phyloP scores from a whole-genome alignment of 768 basidiomycete species.

The Pisolithus albus region DNA sequence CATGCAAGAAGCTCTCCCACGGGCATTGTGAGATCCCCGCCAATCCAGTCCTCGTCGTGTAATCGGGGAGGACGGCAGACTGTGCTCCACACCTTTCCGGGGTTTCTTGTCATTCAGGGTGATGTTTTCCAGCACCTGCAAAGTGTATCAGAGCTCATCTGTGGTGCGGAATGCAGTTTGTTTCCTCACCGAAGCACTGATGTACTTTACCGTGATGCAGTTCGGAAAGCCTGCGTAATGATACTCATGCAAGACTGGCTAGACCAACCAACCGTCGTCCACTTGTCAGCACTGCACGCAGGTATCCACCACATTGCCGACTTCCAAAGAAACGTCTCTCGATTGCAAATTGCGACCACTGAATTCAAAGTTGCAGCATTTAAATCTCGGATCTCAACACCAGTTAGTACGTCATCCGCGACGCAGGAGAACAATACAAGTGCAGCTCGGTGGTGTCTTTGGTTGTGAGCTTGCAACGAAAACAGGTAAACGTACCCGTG shows the following conservation, averaged over 20 bases:
- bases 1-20: conserved; percentile 49
- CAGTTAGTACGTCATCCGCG: too few species aligned
- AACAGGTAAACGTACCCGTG: too few species aligned
- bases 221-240: background rate
- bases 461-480: too few species aligned
- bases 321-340: too few species aligned
- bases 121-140: conserved; percentile 60
- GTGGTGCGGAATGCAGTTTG: background rate
- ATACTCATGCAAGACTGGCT: background rate
- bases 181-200: conserved; percentile 33
- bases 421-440: too few species aligned
- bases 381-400: too few species aligned
- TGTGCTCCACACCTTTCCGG: conserved; percentile 31
- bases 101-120: conserved; percentile 60
- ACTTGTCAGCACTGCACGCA: too few species aligned
- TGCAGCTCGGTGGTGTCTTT: too few species aligned
- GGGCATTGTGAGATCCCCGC: conserved; percentile 60
- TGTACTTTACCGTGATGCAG: conserved; percentile 31
- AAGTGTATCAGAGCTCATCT: conserved; percentile 5
- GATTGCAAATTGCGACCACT: too few species aligned
- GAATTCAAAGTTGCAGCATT: too few species aligned
- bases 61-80: conserved; percentile 19
- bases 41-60: conserved; percentile 73
- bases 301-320: too few species aligned
- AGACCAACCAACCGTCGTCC: too few species aligned